Conservation (phyloP, 768 basidiomycete genomes). For the Russula abietina region DNA sequence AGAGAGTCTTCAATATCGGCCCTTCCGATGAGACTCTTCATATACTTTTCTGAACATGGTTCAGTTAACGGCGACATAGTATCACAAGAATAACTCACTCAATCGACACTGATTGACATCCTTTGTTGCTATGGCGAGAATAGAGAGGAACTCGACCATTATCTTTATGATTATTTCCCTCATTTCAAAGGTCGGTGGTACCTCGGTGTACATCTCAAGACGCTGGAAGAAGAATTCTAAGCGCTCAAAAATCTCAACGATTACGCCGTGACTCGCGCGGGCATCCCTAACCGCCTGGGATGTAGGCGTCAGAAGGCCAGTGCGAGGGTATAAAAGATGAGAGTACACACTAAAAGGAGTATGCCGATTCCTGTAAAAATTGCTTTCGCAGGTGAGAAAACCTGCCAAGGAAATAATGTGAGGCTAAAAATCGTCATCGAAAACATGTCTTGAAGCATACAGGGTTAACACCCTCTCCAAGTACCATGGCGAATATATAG, state of each 20-base stretch:
- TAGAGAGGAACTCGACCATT: slow-evolving; percentile 1
- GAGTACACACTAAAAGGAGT: not conserved
- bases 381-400: not conserved
- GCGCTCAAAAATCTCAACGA: not conserved
- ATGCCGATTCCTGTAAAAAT: not conserved
- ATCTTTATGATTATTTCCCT: not conserved
- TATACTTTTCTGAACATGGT: not conserved
- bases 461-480: not conserved
- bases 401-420: not conserved
- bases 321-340: no score
- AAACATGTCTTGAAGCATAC: not conserved
- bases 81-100: not conserved
- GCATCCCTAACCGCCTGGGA: not conserved
- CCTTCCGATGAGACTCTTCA: not conserved
- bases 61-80: no score
- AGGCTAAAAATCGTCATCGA: not conserved
- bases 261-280: not conserved
- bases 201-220: not conserved
- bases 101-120: not conserved
- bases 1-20: not conserved
- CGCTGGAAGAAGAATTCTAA: not conserved
- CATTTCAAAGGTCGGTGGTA: not conserved
- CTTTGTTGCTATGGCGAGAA: not conserved
- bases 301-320: not conserved
- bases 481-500: not conserved